A percentile compares a stretch with the other conserved stretches of the same genome.
phyloP scores from a whole-genome alignment of 345 rosid genomes.

The Syzygium aqueum region DNA sequence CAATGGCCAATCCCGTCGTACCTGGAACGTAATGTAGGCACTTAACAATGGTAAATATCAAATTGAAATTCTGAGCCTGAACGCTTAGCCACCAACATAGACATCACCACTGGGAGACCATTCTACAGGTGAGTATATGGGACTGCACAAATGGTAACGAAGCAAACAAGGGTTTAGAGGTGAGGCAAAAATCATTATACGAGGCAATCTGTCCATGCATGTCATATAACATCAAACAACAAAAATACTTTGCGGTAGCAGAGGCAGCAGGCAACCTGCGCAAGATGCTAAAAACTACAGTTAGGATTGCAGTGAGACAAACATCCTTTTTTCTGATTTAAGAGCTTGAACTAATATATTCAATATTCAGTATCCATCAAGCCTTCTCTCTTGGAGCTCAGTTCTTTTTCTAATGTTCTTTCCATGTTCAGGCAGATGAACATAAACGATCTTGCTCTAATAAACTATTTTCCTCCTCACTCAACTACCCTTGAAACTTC shows the following conservation, averaged over 20 bases:
- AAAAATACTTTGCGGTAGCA: background rate
- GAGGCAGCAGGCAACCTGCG: background rate
- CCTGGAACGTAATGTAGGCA: constrained; percentile 14
- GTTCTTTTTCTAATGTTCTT: background rate
- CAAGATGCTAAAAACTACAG: background rate
- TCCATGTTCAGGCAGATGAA: background rate
- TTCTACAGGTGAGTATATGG: constrained; percentile 53
- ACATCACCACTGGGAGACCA: constrained; percentile 83
- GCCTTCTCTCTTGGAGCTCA: background rate
- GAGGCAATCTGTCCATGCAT: background rate
- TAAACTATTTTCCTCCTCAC: background rate
- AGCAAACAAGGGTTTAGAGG: background rate
- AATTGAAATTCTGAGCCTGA: background rate
- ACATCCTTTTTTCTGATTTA: background rate
- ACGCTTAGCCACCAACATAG: constrained; percentile 49
- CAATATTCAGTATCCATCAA: background rate
- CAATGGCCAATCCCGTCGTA: constrained; percentile 68
- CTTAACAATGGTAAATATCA: background rate
- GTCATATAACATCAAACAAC: background rate
- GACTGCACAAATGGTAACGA: constrained; percentile 24
- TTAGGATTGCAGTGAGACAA: background rate
- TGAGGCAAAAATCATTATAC: background rate
- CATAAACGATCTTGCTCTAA: accelerated
- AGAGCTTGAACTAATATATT: background rate
- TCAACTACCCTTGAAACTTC: background rate